Base-by-base conservation (phyloP, 1,284 basidiomycete species). In the Porodaedalea pini region DNA sequence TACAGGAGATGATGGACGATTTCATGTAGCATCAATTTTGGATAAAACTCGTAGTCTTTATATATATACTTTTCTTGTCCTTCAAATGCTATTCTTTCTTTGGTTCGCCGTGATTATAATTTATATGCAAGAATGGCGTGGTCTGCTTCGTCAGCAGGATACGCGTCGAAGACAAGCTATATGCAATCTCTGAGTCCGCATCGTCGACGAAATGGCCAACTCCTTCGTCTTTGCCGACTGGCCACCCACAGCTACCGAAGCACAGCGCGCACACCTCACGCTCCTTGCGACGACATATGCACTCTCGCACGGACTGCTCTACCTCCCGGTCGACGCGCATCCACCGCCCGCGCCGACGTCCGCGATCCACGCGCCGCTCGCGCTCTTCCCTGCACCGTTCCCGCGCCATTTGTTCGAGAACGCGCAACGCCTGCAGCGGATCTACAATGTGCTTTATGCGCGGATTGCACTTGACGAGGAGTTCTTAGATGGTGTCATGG, bases 391-490 rank as follows among this genome's bases (percentile, higher is more conserved):
- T 0, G 85, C 92, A 0, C 93, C 94, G 0, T 86, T 98, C 63
- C 95, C 96, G 0, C 79, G 86, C 15, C 53, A 68, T 1, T 75
- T 92, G 10, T 98, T 95, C 68, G 66, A 81, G 1, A 77, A 80
- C 17, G 92, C 90, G 0, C 72, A 80, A 58, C 68, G 71, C 23
- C 70, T 98, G 2, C 94, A 98, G 69, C 77, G 78, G 0, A 71
- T 82, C 0, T 98, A 95, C 71, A 97, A 98, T 70, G 75, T 82
- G 0, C 76, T 98, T 1, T 98, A 99, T 66, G 84, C 93, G 0
- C 79, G 88, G 21, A 78, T 98, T 51, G 90, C 96, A 3, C 78
- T 86, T 64, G 90, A 97, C 68, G 80, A 80, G 54, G 76, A 75
- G 1, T 98, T 98, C 67, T 70, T 99, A 17, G 89, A 94, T 68